Conservation (phyloP, 2,329 filamentous ascomycete species). For the Trichophyton rubrum region DNA sequence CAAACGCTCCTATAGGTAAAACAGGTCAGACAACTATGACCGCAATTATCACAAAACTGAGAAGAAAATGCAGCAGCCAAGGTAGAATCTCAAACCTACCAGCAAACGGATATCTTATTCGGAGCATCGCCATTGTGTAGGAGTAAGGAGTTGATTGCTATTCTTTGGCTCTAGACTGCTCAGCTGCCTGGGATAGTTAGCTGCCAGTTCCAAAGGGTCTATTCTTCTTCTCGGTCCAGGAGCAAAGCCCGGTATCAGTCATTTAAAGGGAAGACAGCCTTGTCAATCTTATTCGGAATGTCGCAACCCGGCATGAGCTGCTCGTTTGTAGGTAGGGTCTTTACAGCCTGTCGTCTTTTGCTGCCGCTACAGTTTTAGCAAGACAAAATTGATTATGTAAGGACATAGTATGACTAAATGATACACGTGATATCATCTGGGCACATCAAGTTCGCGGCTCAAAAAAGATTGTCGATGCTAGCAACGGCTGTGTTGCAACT, state of each 20-base stretch:
- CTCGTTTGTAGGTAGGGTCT: neutral
- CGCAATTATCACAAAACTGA: too few relatives aligned
- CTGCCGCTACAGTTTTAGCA: neutral
- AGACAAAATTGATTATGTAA: neutral
- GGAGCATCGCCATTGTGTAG: conserved; percentile 42
- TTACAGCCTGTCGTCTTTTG: neutral
- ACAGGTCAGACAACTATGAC: neutral
- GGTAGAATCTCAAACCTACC: conserved; percentile 42
- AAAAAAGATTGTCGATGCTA: neutral
- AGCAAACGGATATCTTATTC: conserved; percentile 78
- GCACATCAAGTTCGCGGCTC: neutral
- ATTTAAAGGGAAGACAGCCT: neutral
- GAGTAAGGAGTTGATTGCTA: neutral
- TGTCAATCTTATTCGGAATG: neutral
- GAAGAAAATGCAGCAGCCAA: too few relatives aligned
- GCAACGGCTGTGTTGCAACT: neutral
- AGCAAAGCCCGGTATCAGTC: neutral
- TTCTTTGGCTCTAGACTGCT: neutral
- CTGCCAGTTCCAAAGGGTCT: neutral
- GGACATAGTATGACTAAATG: neutral
- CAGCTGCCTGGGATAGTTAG: neutral
- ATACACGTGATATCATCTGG: neutral
- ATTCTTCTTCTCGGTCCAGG: neutral
- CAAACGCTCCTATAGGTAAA: conserved; percentile 46
- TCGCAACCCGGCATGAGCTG: neutral